phyloP scores from a whole-genome alignment of 2,329 filamentous ascomycete genomes.

The Gremmenia infestans region DNA sequence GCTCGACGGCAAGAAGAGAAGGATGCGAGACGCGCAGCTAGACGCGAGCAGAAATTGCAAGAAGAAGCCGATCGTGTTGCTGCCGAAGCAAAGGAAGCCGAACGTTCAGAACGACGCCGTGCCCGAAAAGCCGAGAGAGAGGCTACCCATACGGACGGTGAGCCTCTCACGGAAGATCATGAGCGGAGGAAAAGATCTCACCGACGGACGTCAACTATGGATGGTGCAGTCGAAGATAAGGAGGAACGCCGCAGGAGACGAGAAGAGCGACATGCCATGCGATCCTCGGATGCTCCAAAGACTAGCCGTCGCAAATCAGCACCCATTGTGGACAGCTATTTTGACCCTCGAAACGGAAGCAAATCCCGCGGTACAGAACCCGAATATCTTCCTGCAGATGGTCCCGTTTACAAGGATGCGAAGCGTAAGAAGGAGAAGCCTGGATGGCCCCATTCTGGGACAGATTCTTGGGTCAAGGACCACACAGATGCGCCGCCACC shows the following conservation, averaged over 20 bases:
- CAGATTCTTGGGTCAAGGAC: slow-evolving; percentile 62
- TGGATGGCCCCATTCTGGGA: slow-evolving; percentile 59
- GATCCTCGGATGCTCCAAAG: slow-evolving; percentile 30
- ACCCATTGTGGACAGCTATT: slow-evolving; percentile 41
- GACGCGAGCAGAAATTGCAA: slow-evolving; percentile 45
- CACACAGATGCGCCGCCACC: slow-evolving; percentile 58
- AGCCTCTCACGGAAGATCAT: slow-evolving; percentile 42
- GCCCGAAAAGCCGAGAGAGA: slow-evolving; percentile 39
- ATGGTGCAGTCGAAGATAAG: slow-evolving; percentile 44
- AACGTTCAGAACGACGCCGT: slow-evolving; percentile 45
- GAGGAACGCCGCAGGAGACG: slow-evolving; percentile 50
- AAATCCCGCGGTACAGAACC: slow-evolving; percentile 32
- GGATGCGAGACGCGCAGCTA: slow-evolving; percentile 52
- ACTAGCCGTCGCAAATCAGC: slow-evolving; percentile 40
- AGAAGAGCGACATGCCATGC: slow-evolving; percentile 45
- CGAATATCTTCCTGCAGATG: slow-evolving; percentile 26
- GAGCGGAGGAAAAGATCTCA: slow-evolving; percentile 38
- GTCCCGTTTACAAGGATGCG: slow-evolving; percentile 24
- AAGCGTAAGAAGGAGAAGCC: slow-evolving; percentile 29
- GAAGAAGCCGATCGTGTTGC: slow-evolving; percentile 37
- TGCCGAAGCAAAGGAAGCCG: slow-evolving; percentile 36
- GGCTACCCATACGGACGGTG: slow-evolving; percentile 39
- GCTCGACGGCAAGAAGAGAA: slow-evolving; percentile 51
- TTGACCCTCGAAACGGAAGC: slow-evolving; percentile 40
- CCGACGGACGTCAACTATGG: slow-evolving; percentile 44